Base-by-base conservation (phyloP, 1,139 yeast species). In the Yamadazyma jaroonii region DNA sequence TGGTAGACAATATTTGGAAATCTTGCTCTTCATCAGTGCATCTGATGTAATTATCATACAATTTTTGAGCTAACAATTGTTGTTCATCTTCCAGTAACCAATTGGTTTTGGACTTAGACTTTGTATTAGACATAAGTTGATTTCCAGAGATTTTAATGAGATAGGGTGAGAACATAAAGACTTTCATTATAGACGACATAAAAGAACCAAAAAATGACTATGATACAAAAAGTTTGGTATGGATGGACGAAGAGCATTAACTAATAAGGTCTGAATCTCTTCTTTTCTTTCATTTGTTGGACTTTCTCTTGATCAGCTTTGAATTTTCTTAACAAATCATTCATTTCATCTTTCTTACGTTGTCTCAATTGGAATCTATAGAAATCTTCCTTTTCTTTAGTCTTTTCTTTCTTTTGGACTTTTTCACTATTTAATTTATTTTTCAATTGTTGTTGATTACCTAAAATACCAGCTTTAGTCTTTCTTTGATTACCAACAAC, bases 311-410 rank as follows among this genome's bases (percentile, higher is more conserved):
- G 97, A 62, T 94, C 98, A 45, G 83, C 81, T 57, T 85, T 88
- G 65, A 89, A 94, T 59, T 89, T 86, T 44, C 66, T 71, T 54
- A 92, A 70, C 56, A 94, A 69, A 37, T 86, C 89, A 57, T 87
- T 87, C 87, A 92, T 88, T 60, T 90, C 96, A 47, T 77, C 80
- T 71, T 92, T 92, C 75, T 90, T 92, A 57, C 80, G 78, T 57
- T 94, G 96, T 61, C 98, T 81, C 51, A 92, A 77, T 66, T 94
- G 99, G 79, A 90, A 94, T 52, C 96, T 76, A 69, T 94, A 94
- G 70, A 94, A 92, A 62, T 94, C 97, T 48, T 77, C 76, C 68
- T 89, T 87, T 50, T 89, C 94, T 62, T 86, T 85, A 67, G 76
- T 81, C 61, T 84, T 81, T 62, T 74, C 67, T 59, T 81, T 83